Conservation (phyloP, 352 stramenopile genomes). For the Blastocystis sp. region DNA sequence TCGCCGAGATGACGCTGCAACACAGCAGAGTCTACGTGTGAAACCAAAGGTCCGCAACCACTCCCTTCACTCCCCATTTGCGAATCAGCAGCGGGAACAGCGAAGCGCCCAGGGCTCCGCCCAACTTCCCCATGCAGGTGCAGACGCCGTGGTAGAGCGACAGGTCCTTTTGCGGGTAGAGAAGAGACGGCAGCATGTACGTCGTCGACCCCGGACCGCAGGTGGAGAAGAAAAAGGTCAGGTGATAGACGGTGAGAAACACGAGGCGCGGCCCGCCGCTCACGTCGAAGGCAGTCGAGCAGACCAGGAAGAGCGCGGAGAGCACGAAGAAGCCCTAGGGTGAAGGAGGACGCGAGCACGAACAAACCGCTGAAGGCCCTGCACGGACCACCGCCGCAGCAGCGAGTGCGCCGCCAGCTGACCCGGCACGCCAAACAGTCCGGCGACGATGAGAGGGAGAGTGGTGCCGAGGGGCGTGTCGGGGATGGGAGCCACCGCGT, state of each 20-base stretch:
- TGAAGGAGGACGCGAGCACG: background rate
- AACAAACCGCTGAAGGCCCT: slow-evolving; percentile 4
- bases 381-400: slow-evolving; percentile 13
- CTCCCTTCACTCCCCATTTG: background rate
- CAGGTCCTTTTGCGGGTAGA: slow-evolving; percentile 15
- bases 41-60: background rate
- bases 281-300: background rate
- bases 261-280: background rate
- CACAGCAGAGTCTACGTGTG: slow-evolving; percentile 10
- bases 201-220: slow-evolving; percentile 48
- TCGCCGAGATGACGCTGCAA: background rate
- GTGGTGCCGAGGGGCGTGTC: slow-evolving; percentile 1
- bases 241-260: background rate
- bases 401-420: slow-evolving; percentile 3
- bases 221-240: slow-evolving; percentile 64
- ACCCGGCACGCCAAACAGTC: slow-evolving; percentile 21
- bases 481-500: background rate
- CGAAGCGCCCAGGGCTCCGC: slow-evolving; percentile 32
- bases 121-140: slow-evolving; percentile 57
- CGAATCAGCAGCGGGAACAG: slow-evolving; percentile 19
- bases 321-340: slow-evolving; percentile 41
- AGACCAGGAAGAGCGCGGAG: background rate
- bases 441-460: slow-evolving; percentile 37
- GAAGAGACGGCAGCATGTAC: slow-evolving; percentile 54
- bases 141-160: slow-evolving; percentile 64